Conservation (phyloP, 139 green algal genomes). For the Chlamydomonas urium region DNA sequence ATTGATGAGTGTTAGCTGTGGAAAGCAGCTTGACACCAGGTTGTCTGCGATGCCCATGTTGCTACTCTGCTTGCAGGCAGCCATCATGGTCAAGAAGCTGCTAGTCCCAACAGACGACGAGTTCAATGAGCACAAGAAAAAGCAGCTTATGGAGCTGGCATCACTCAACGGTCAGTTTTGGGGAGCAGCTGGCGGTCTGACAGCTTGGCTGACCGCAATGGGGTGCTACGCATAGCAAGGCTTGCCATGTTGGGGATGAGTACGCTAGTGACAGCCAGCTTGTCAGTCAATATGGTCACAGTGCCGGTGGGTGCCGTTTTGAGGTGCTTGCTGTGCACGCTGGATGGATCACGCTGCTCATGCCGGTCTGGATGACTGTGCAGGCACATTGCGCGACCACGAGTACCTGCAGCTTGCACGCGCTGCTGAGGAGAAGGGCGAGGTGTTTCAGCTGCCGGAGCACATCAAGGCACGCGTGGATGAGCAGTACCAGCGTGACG, state of each 20-base stretch:
- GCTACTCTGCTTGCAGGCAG: slow-evolving; percentile 19
- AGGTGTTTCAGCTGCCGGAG: slow-evolving; percentile 64
- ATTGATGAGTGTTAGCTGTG: too few species aligned
- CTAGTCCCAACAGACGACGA: slow-evolving; percentile 80
- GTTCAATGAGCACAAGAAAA: slow-evolving; percentile 86
- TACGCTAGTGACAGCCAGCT: too few species aligned
- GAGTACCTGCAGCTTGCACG: slow-evolving; percentile 23
- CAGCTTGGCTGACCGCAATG: not conserved
- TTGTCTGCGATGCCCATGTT: too few species aligned
- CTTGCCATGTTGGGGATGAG: too few species aligned
- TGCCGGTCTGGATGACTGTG: not conserved
- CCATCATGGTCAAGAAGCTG: slow-evolving; percentile 77
- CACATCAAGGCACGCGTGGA: slow-evolving; percentile 58
- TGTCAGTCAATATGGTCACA: too few species aligned
- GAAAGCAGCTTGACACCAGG: too few species aligned
- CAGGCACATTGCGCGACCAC: slow-evolving; percentile 38
- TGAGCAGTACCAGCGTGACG: slow-evolving; percentile 58
- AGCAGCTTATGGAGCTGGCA: slow-evolving; percentile 84
- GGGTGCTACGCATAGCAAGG: too few species aligned
- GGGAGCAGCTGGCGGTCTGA: not conserved
- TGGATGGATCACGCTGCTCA: not conserved
- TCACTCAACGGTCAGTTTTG: slow-evolving; percentile 68
- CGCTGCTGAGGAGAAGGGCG: slow-evolving; percentile 30
- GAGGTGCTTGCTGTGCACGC: not conserved
- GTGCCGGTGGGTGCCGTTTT: not conserved